phyloP scores from a whole-genome alignment of 306 rosid genomes.

The Cucurbita moschata region DNA sequence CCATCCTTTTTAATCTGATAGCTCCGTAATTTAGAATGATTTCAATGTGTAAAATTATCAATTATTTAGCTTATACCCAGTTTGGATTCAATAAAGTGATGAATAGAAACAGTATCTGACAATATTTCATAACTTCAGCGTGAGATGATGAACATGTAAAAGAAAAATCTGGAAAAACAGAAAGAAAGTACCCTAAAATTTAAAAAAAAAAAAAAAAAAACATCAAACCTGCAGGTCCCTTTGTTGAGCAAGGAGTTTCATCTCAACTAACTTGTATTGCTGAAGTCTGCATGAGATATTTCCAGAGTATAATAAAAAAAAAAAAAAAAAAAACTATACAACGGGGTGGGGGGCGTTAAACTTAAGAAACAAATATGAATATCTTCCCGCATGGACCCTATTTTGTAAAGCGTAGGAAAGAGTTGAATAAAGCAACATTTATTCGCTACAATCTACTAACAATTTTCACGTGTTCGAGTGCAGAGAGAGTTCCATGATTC shows the following conservation, averaged over 20 bases:
- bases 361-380: neutral
- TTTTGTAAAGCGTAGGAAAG: neutral
- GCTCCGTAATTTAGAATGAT: neutral
- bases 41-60: neutral
- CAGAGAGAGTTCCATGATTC: neutral
- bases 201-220: neutral
- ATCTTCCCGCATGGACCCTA: neutral
- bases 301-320: neutral
- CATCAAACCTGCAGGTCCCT: slow-evolving; percentile 59
- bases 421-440: neutral
- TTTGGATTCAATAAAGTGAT: neutral
- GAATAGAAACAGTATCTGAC: neutral
- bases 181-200: neutral
- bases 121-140: neutral
- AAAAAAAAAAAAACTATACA: neutral
- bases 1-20: neutral
- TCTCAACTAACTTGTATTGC: slow-evolving; percentile 90
- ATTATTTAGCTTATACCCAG: neutral
- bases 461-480: neutral
- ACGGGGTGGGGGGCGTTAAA: neutral
- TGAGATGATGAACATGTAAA: neutral
- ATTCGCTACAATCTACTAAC: neutral
- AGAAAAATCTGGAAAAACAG: neutral
- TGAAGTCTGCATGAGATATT: slow-evolving; percentile 55
- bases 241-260: slow-evolving; percentile 98